Percentiles rank a stretch among this genome's conserved stretches.
phyloP scores from a whole-genome alignment of 306 rosid genomes.

The Chamaecrista fasciculata region DNA sequence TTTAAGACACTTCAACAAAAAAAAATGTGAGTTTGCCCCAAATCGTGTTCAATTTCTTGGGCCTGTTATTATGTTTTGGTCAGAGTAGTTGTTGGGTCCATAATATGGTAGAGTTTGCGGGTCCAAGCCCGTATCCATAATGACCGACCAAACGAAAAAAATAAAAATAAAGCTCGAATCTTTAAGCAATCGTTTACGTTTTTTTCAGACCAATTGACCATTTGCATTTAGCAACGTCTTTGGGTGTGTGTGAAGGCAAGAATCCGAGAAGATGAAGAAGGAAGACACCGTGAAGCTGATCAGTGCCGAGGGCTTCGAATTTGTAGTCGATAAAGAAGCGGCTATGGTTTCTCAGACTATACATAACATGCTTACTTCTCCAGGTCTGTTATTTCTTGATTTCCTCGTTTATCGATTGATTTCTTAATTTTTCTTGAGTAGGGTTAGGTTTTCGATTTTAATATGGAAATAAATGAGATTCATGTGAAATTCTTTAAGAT shows the following conservation, averaged over 20 bases:
- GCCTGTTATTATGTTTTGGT: no score
- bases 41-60: no score
- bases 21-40: no score
- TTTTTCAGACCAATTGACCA: no score
- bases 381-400: constrained; percentile 45
- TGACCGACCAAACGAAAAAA: background rate
- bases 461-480: background rate
- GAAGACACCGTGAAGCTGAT: constrained; percentile 80
- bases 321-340: constrained; percentile 86
- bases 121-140: background rate
- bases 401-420: background rate
- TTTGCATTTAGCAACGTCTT: background rate
- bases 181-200: background rate
- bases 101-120: background rate
- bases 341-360: constrained; percentile 99
- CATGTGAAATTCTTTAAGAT: background rate
- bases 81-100: no score
- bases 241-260: background rate
- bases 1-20: no score
- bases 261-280: constrained; percentile 56
- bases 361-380: constrained; percentile 95
- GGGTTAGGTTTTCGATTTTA: constrained; percentile 30
- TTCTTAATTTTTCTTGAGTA: background rate
- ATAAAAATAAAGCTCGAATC: no score
- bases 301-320: constrained; percentile 92